Conservation (phyloP, 257 asterid genomes). For the Orobanche coerulescens region DNA sequence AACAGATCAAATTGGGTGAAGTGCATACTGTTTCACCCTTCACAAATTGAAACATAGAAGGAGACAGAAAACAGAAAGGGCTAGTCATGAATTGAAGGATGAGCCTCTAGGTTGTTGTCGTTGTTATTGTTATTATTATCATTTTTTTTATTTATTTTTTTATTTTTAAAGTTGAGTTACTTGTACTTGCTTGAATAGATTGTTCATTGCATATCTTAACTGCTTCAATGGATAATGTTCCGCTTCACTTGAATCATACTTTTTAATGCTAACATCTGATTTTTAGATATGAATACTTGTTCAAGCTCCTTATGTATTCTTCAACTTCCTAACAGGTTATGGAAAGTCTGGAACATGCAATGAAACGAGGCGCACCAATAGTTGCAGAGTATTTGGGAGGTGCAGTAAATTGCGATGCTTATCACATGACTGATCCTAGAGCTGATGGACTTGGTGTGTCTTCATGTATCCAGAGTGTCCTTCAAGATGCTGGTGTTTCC, state of each 20-base stretch:
- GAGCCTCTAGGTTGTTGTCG: background rate
- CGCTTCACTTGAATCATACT: background rate
- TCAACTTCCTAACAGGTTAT: constrained; percentile 45
- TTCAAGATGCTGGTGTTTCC: constrained; percentile 86
- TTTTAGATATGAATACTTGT: background rate
- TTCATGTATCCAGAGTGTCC: constrained; percentile 71
- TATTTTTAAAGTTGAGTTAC: no score
- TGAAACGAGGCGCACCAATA: constrained; percentile 86
- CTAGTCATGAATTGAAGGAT: background rate
- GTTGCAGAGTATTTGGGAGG: constrained; percentile 96
- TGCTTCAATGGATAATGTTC: constrained; percentile 1
- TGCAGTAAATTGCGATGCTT: constrained; percentile 88
- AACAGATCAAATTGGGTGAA: background rate
- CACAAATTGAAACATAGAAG: background rate
- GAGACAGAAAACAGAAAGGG: background rate
- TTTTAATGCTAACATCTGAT: background rate
- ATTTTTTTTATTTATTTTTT: no score
- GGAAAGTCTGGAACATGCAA: constrained; percentile 98
- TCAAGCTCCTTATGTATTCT: constrained; percentile 2
- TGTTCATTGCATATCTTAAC: background rate
- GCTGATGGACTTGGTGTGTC: constrained; percentile 97
- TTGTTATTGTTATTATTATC: no score
- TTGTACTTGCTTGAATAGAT: background rate
- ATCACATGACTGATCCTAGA: constrained; percentile 98
- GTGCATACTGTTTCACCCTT: background rate